These are phyloP conservation scores for Hypsizygus ulmarius DNA, from an alignment of 1,284 basidiomycete species.

Conservation along the genomic window DNA sequence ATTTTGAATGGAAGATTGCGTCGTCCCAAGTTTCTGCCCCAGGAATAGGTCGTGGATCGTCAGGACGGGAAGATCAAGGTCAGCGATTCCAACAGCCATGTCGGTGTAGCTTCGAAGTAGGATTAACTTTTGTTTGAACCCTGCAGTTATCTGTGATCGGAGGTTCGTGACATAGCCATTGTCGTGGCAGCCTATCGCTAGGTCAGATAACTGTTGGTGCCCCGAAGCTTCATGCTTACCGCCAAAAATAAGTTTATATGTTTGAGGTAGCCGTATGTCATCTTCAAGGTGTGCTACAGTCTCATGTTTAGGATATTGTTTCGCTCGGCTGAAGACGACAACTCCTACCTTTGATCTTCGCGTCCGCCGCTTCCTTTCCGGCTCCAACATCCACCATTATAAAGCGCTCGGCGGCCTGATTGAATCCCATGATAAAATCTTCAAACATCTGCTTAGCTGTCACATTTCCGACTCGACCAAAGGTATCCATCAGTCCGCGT, in stretches of 20 bases:
- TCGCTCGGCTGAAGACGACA: conserved; percentile 9
- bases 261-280: conserved; percentile 59
- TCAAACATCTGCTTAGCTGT: conserved; percentile 48
- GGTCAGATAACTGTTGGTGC: neutral
- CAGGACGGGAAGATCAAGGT: conserved; percentile 53
- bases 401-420: conserved; percentile 61
- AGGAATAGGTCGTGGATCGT: conserved; percentile 64
- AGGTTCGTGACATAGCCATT: conserved; percentile 68
- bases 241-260: conserved; percentile 60
- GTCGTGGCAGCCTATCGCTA: conserved; percentile 60
- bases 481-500: conserved; percentile 51
- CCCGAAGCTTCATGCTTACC: conserved; percentile 33
- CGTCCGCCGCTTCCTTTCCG: conserved; percentile 70
- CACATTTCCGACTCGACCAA: conserved; percentile 41
- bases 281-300: conserved; percentile 54
- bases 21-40: conserved; percentile 42
- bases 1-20: conserved; percentile 5
- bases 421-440: conserved; percentile 65
- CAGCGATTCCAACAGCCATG: conserved; percentile 56
- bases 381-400: conserved; percentile 70
- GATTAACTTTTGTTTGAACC: conserved; percentile 62
- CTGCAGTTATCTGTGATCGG: conserved; percentile 61
- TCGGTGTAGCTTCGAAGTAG: conserved; percentile 63
- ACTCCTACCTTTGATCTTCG: conserved; percentile 64
- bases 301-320: conserved; percentile 1